Conservation (phyloP, 2,329 filamentous ascomycete genomes). For the Aspergillus viridinutans region DNA sequence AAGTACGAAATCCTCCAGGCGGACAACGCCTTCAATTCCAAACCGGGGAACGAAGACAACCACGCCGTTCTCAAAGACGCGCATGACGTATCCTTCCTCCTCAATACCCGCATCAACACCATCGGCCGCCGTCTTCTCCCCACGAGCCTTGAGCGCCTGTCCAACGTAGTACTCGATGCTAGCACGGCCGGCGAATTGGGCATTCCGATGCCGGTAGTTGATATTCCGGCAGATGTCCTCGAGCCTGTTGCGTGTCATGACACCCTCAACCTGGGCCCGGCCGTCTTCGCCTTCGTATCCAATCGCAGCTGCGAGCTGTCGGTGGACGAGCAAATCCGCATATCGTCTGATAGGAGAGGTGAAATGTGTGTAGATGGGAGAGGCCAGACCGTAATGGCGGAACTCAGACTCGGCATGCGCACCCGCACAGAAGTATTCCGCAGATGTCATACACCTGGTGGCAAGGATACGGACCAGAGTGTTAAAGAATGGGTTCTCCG, state of each 20-base stretch:
- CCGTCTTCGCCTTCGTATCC: conserved; percentile 63
- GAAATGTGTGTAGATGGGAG: conserved; percentile 98
- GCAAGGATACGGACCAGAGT: conserved; percentile 96
- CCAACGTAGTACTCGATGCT: conserved; percentile 98
- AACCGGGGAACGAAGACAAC: conserved; percentile 95
- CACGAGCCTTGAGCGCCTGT: conserved; percentile 78
- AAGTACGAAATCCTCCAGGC: conserved; percentile 75
- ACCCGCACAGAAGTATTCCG: conserved; percentile 95
- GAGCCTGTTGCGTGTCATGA: conserved; percentile 77
- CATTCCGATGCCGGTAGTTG: conserved; percentile 94
- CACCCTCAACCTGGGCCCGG: conserved; percentile 69
- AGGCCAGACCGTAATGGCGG: conserved; percentile 92
- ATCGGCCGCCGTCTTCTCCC: conserved; percentile 41
- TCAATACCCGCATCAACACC: conserved; percentile 49
- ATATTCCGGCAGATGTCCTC: conserved; percentile 97
- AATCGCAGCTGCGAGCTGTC: conserved; percentile 92
- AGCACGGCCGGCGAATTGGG: conserved; percentile 88
- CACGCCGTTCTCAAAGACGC: conserved; percentile 94
- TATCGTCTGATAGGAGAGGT: conserved; percentile 96
- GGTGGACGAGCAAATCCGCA: conserved; percentile 90
- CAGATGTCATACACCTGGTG: conserved; percentile 98
- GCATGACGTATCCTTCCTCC: conserved; percentile 94
- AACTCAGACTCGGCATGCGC: conserved; percentile 92
- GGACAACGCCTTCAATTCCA: conserved; percentile 88
- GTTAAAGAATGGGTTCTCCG: conserved; percentile 90